Evolutionary conservation across 1,284 basidiomycete genomes (phyloP).

Genomic region (Wolfiporia cocos): DNA sequence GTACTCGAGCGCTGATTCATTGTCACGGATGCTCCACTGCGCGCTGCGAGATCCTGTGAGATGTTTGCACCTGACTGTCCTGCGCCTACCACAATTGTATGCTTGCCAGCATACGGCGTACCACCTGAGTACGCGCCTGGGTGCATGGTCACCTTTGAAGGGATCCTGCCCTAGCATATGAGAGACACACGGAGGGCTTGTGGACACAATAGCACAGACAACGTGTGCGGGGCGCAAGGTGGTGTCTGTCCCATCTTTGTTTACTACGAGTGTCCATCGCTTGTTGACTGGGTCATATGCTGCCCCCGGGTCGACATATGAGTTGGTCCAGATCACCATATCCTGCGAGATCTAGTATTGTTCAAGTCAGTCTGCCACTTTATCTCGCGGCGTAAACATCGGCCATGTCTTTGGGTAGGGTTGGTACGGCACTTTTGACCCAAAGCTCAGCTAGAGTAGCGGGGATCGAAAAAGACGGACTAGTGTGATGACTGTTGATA

Average conservation of each 20-base stretch:
- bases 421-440: slow-evolving; percentile 30
- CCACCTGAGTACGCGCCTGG: slow-evolving; percentile 36
- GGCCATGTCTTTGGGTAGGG: slow-evolving; percentile 27
- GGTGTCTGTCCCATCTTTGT: slow-evolving; percentile 32
- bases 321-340: slow-evolving; percentile 54
- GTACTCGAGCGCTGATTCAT: slow-evolving; percentile 27
- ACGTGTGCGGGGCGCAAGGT: slow-evolving; percentile 46
- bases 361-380: slow-evolving; percentile 61
- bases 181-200: slow-evolving; percentile 40
- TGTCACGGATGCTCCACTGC: slow-evolving; percentile 29
- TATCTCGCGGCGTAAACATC: slow-evolving; percentile 22
- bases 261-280: slow-evolving; percentile 45
- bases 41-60: slow-evolving; percentile 35
- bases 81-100: slow-evolving; percentile 45
- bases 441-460: not conserved
- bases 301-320: slow-evolving; percentile 29
- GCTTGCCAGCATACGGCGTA: slow-evolving; percentile 36
- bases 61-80: slow-evolving; percentile 42
- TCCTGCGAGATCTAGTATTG: slow-evolving; percentile 55
- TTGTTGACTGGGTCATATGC: slow-evolving; percentile 31
- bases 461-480: slow-evolving; percentile 19
- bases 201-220: slow-evolving; percentile 51
- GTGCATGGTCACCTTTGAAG: slow-evolving; percentile 39
- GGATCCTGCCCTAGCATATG: slow-evolving; percentile 30
- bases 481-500: slow-evolving; percentile 27